Conservation (phyloP, 2,329 filamentous ascomycete genomes). For the Curvularia sp. region DNA sequence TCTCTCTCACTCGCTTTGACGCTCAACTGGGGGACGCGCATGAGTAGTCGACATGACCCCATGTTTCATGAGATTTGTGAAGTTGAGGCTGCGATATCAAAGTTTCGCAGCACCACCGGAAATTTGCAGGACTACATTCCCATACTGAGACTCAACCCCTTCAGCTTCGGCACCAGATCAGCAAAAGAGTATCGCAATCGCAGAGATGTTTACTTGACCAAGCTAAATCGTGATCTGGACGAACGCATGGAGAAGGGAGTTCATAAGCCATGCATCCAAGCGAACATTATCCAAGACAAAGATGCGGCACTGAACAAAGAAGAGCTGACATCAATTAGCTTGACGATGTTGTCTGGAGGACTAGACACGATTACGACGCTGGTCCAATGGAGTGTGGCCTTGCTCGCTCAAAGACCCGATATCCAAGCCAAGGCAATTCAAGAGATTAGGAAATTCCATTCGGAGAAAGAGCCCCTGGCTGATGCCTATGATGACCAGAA, state of each 20-base stretch:
- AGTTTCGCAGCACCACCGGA: conserved; percentile 66
- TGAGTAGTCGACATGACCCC: conserved; percentile 65
- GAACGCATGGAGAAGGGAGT: conserved; percentile 66
- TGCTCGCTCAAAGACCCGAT: conserved; percentile 66
- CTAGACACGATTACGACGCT: conserved; percentile 71
- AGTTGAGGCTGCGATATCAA: conserved; percentile 67
- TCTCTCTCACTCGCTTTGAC: conserved; percentile 68
- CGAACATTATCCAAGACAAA: conserved; percentile 69
- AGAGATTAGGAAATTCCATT: conserved; percentile 64
- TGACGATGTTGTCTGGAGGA: conserved; percentile 73
- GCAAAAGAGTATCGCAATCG: conserved; percentile 67
- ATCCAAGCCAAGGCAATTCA: conserved; percentile 66
- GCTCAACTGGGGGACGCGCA: conserved; percentile 70
- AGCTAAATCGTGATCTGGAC: conserved; percentile 65
- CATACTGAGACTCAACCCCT: conserved; percentile 65
- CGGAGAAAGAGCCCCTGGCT: conserved; percentile 62
- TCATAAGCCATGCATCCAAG: conserved; percentile 70
- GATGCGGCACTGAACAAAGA: conserved; percentile 68
- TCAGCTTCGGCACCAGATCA: conserved; percentile 64
- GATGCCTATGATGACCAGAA: conserved; percentile 68
- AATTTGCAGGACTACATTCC: conserved; percentile 70
- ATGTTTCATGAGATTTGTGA: conserved; percentile 69
- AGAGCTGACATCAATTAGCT: conserved; percentile 69
- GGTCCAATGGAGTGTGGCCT: conserved; percentile 69
- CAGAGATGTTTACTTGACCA: conserved; percentile 66